Base-by-base conservation (phyloP, 768 basidiomycete genomes). In the Rhizopogon vinicolor region DNA sequence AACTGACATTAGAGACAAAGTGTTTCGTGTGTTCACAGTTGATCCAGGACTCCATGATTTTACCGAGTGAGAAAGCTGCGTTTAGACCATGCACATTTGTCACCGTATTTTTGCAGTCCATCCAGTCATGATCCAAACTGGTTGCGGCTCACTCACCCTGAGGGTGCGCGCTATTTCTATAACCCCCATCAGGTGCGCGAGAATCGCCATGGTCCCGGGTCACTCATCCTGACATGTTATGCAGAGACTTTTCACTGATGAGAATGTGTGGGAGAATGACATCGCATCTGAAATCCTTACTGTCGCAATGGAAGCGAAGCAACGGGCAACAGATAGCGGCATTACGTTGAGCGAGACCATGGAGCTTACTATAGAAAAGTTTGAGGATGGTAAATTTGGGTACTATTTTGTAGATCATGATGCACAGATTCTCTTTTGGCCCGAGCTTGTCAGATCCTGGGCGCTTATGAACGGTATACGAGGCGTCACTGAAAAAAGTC, bases 81-180 rank as follows among this genome's bases (percentile, higher is more conserved):
- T 9, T 35, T 35, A 33, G 1, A 49, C 14, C 16, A 16, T 37
- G 46, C 3, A 49, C 8, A 35, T 49, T 37, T 7, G 18, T 48
- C 5, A 22, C 1, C 13, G 37, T 8, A 19, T 22, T 49, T 49
- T 18, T 49, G 33, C 46, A 49, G 46, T 14, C 6, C 46, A 14
- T 49, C 46, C 14, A 49, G 6, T 5, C 7, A 5, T 4, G 19
- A 19, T 16, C 18, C 33, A 3, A 22, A 49, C 33, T 49, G 46
- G 46, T 49, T 35, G 19, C 46, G 35, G 14, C 31, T 49, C 33
- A 64, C 68, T 6, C 83, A 84, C 62, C 81, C 82, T 0, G 82
- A 85, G 65, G 83, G 83, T 5, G 74, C 74, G 6, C 69, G 76
- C 25, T 85, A 83, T 61, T 85, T 81, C 57, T 76, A 69, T 56